Base-by-base conservation (phyloP, 257 asterid genomes). In the Gentiana dahurica region DNA sequence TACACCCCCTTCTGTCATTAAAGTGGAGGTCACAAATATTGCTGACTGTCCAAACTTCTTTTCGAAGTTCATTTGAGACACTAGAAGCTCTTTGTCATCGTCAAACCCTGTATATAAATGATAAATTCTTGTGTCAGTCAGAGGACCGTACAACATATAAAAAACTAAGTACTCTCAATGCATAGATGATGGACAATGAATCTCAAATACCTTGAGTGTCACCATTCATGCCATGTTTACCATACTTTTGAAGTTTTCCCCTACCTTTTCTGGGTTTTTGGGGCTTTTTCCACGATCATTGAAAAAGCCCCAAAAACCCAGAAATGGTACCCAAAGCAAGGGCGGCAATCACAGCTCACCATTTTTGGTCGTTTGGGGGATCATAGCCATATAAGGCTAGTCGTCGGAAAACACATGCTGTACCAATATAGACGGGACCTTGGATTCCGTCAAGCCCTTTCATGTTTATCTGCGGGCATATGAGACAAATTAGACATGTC, bases 371-470 rank as follows among this genome's bases (percentile, higher is more conserved):
- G 84, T 75, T 85, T 88, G 8, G 95, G 55, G 97, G 97, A 35
- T 86, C 84, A 54, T 89, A 86, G 41, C 97, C 97, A 51, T 89
- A 89, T 53, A 89, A 67, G 41, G 97, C 94, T 61, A 81, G 94
- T 72, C 94, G 78, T 71, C 91, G 71, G 54, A 89, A 89, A 51
- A 89, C 97, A 70, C 97, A 89, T 55, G 94, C 95, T 41, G 94
- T 86, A 59, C 97, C 97, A 12, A 89, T 95, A 71, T 89, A 89
- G 3, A 81, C 95, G 4, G 97, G 97, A 57, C 97, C 97, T 83
- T 89, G 97, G 71, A 86, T 75, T 60, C 97, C 97, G 39, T 89
- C 95, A 38, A 89, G 77, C 36, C 97, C 97, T 79, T 81, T 81
- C 97, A 89, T 81, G 80, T 89, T 86, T 62, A 89, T 89, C 94